phyloP scores from a whole-genome alignment of 257 asterid genomes.

The Prunella vulgaris region DNA sequence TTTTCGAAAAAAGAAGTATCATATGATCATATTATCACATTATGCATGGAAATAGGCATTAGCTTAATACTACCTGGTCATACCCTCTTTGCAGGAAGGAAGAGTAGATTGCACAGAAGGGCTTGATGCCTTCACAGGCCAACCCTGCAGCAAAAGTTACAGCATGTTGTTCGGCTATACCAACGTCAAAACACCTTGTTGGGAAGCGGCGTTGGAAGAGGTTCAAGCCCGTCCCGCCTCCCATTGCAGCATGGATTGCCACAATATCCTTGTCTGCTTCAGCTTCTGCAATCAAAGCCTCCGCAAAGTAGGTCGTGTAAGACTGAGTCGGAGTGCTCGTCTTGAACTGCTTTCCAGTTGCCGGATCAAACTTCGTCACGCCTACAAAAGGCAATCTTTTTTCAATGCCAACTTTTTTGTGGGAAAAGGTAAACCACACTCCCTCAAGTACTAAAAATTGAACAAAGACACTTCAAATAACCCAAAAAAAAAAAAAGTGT shows the following conservation, averaged over 20 bases:
- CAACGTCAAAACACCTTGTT: conserved; percentile 78
- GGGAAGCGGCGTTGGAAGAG: conserved; percentile 89
- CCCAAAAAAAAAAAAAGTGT: no score
- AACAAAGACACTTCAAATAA: no score
- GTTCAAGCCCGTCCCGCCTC: conserved; percentile 94
- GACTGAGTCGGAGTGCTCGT: conserved; percentile 72
- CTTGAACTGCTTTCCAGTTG: conserved; percentile 87
- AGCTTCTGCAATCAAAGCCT: conserved; percentile 92
- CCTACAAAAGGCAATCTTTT: conserved; percentile 38
- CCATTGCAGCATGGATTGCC: conserved; percentile 98
- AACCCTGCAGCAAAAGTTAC: conserved; percentile 98
- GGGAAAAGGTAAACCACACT: no score
- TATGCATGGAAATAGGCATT: background rate
- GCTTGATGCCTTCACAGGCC: conserved; percentile 96
- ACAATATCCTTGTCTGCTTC: conserved; percentile 78
- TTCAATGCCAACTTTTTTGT: no score
- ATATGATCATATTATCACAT: background rate
- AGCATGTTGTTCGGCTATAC: conserved; percentile 96
- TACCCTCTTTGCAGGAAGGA: conserved; percentile 90
- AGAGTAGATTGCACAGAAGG: conserved; percentile 88
- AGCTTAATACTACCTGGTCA: conserved; percentile 59
- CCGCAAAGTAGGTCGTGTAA: conserved; percentile 90
- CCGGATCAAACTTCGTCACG: conserved; percentile 87
- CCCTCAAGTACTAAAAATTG: no score
- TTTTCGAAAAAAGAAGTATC: background rate